Evolutionary conservation across 352 stramenopile species (phyloP), one percentile per base, ranked within the genome.

Genomic region (Phytophthora pseudosyringae): DNA sequence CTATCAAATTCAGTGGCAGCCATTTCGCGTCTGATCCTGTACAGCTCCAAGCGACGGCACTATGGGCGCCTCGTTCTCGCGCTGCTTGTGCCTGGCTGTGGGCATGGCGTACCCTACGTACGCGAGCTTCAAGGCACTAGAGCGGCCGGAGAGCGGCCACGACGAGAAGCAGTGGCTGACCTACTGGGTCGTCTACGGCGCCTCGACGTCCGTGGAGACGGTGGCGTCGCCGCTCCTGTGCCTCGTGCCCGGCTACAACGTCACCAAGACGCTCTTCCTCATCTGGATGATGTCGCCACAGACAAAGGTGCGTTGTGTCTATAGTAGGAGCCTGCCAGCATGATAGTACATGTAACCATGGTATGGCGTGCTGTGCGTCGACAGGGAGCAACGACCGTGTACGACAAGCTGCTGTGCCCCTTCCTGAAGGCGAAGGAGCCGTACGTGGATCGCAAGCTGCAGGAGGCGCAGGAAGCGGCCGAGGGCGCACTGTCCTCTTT

Each of bases 101-200:
- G 78, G 76, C 51, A 71, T 91, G 44, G 75, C 67, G 44, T 94
- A 91, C 54, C 81, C 82, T 16, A 73, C 80, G 33, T 91, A 92
- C 41, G 76, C 78, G 50, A 90, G 80, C 67, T 92, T 91, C 68
- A 93, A 93, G 60, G 84, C 82, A 48, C 70, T 93, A 13, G 83
- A 94, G 43, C 74, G 73, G 8, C 62, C 70, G 13, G 58, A 71
- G 10, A 78, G 64, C 13, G 72, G 67, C 12, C 65, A 87, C n/a
- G 71, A 88, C 48, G 72, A 89, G 44, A 86, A 89, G 76, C 83
- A 91, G 67, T 91, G 88, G 88, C 82, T 98, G 13, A 98, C 97
- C 12, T 99, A 99, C 74, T 99, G 96, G 96, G 87, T 98, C 29
- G 90, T 99, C 16, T 99, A 97, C 60, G 90, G 91, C 10, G 93